Evolutionary conservation across 2,329 filamentous ascomycete genomes (phyloP).

Genomic region (Didymosphaeria variabile): DNA sequence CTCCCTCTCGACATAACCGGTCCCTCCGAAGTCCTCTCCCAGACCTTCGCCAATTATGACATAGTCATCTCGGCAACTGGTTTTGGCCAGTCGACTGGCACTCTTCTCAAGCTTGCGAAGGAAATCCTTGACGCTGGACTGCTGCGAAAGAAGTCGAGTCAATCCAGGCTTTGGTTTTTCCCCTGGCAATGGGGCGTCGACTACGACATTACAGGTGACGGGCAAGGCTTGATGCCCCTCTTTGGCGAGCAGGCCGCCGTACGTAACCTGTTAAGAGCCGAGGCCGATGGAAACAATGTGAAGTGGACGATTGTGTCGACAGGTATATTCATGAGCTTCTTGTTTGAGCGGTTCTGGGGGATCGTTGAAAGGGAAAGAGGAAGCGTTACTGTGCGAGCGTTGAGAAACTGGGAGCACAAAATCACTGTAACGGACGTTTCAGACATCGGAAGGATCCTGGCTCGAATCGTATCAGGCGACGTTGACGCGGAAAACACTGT

Average conservation of each 20-base stretch:
- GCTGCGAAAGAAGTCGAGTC: conserved; percentile 36
- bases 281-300: conserved; percentile 45
- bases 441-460: conserved; percentile 71
- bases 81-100: conserved; percentile 64
- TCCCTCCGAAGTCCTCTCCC: conserved; percentile 38
- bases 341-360: conserved; percentile 71
- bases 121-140: conserved; percentile 64
- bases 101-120: conserved; percentile 65
- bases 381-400: conserved; percentile 56
- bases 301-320: conserved; percentile 73
- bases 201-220: conserved; percentile 69
- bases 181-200: conserved; percentile 81
- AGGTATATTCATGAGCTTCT: conserved; percentile 75
- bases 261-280: conserved; percentile 33
- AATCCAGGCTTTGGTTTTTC: conserved; percentile 57
- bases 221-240: conserved; percentile 67
- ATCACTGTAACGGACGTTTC: conserved; percentile 70
- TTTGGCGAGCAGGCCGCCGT: conserved; percentile 72
- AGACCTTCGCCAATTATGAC: conserved; percentile 56
- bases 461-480: conserved; percentile 59
- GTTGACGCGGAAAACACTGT: conserved; percentile 51
- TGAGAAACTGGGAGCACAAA: conserved; percentile 69
- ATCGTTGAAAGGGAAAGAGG: conserved; percentile 60
- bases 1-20: conserved; percentile 55
- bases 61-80: conserved; percentile 69